Base-by-base conservation (phyloP, 306 rosid species). In the Cicer arietinum region DNA sequence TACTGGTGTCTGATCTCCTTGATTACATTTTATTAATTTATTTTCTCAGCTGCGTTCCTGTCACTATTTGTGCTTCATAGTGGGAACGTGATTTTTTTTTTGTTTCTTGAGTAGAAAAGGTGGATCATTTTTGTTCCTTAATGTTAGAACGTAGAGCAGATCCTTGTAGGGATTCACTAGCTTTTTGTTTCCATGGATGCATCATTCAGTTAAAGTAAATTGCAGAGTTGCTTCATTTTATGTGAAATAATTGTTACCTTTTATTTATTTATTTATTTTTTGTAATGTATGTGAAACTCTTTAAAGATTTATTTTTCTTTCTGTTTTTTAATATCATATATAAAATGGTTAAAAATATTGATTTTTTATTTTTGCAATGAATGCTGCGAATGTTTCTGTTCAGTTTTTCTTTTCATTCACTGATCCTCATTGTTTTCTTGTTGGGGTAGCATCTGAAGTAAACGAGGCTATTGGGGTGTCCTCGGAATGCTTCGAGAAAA, bases 391-490 rank as follows among this genome's bases (percentile, higher is more conserved):
- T 3, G 4, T 20, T 41, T 1, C 12, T 41, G 18, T 47, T 42
- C 17, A 20, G 2, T 41, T 58, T 74, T 43, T 54, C n/a, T 53
- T 43, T 18, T 50, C 10, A 58, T 41, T 75, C 10, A 58, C 46
- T 75, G 7, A 22, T 16, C 73, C 12, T 60, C 51, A 39, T 43
- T 35, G 69, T 51, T 62, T 43, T 52, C 40, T 11, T 18, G 69
- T 76, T 73, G 53, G 60, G 52, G 30, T 77, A 82, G 85, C 18
- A 37, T 76, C 84, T 77, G 81, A 71, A 63, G 92, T 64, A 37
- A 91, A 69, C 7, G 92, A 84, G 76, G 48, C 70, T 16, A 47
- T 40, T 6, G 84, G 71, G 50, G 85, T 67, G 18, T 82, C 83
- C 2, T 16, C 77, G 0, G 89, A 81, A 69, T 71, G 77, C 80